Evolutionary conservation across 108 stramenopile genomes (phyloP).

Genomic region (Parietichytrium sp.): DNA sequence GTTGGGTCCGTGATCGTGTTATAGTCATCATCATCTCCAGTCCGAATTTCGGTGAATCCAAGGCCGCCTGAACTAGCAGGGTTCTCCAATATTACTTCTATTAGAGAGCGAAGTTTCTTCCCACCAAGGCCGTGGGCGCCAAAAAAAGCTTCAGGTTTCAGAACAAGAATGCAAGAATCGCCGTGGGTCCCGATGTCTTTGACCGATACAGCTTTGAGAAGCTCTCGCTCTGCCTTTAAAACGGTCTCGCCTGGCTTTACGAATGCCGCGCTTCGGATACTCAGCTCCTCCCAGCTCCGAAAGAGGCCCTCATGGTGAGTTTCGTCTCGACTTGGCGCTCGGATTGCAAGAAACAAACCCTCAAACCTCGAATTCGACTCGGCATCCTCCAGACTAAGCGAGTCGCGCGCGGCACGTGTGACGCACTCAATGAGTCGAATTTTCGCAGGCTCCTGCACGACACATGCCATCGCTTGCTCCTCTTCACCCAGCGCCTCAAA

Average conservation of each 20-base stretch:
- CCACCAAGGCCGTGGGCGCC: not conserved
- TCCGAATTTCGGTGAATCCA: not conserved
- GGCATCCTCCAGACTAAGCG: not conserved
- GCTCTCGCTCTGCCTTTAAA: not conserved
- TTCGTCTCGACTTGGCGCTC: not conserved
- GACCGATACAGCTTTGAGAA: too few relatives aligned
- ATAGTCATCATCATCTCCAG: slow-evolving; percentile 1
- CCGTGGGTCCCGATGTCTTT: too few relatives aligned
- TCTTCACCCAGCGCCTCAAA: not conserved
- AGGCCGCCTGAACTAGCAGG: not conserved
- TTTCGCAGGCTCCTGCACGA: not conserved
- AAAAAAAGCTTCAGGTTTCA: not conserved
- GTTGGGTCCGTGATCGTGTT: not conserved
- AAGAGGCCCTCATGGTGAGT: not conserved
- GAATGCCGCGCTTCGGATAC: not conserved
- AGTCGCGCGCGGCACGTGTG: not conserved
- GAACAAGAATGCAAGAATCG: not conserved
- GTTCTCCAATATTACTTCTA: not conserved
- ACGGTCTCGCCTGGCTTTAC: not conserved
- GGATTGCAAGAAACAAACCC: slow-evolving; percentile 8
- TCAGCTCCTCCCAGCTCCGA: slow-evolving; percentile 10
- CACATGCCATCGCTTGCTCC: not conserved
- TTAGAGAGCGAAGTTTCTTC: not conserved
- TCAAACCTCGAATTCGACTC: too few relatives aligned
- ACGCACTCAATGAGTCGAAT: not conserved